Conservation (phyloP, 768 basidiomycete species). For the Kwoniella bestiolae region DNA sequence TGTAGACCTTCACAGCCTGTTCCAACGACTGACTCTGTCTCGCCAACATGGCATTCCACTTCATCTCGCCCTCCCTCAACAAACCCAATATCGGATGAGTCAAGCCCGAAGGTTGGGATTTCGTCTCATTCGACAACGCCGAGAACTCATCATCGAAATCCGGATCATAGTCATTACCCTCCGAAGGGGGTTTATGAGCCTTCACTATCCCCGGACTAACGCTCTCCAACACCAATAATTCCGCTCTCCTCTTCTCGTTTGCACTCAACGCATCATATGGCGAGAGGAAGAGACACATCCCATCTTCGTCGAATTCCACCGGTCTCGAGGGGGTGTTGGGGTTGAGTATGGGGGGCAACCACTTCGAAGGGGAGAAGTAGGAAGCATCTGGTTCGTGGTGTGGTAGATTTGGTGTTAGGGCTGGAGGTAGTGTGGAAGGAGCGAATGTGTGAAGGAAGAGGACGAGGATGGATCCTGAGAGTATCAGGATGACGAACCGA, state of each 20-base stretch:
- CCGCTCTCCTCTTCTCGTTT: constrained; percentile 51
- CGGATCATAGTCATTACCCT: constrained; percentile 29
- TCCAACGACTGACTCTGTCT: constrained; percentile 79
- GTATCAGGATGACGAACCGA: constrained; percentile 46
- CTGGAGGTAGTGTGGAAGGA: constrained; percentile 40
- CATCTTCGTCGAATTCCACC: constrained; percentile 55
- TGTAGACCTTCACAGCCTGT: constrained; percentile 82
- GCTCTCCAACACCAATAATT: constrained; percentile 38
- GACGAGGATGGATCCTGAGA: constrained; percentile 41
- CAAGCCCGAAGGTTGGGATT: constrained; percentile 30
- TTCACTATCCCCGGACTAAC: constrained; percentile 50
- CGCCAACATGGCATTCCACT: constrained; percentile 68
- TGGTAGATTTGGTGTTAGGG: constrained; percentile 33
- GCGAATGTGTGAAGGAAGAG: constrained; percentile 51
- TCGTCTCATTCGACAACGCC: constrained; percentile 23
- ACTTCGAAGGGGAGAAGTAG: constrained; percentile 53
- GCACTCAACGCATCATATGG: constrained; percentile 51
- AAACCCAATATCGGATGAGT: constrained; percentile 78
- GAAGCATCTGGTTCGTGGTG: constrained; percentile 42
- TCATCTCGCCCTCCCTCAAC: constrained; percentile 79
- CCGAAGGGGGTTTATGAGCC: constrained; percentile 24
- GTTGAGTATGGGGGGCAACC: constrained; percentile 52
- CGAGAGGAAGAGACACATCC: constrained; percentile 54
- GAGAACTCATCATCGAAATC: constrained; percentile 41
- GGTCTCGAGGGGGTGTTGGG: constrained; percentile 39